These are phyloP conservation scores for Veloboletus limbatus DNA, from an alignment of 1,284 basidiomycete genomes.

Conservation along the genomic window DNA sequence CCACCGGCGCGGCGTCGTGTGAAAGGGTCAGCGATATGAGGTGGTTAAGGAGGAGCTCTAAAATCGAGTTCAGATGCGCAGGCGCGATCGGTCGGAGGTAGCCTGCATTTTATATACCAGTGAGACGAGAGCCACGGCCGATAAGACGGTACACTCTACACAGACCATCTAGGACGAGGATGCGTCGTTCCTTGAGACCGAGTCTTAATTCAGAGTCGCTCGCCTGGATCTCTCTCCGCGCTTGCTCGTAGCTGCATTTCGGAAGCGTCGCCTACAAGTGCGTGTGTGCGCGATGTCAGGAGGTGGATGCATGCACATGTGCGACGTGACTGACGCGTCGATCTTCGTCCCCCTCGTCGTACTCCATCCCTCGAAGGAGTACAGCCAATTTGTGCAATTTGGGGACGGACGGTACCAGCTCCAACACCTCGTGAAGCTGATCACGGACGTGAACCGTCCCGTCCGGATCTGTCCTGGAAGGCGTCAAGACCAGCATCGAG, in stretches of 20 bases:
- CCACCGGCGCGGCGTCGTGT: slow-evolving; percentile 47
- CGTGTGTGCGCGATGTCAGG: slow-evolving; percentile 1
- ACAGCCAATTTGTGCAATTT: slow-evolving; percentile 65
- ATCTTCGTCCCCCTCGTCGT: slow-evolving; percentile 59
- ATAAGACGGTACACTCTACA: slow-evolving; percentile 5
- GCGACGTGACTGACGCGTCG: slow-evolving; percentile 31
- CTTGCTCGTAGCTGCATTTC: slow-evolving; percentile 55
- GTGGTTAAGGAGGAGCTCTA: slow-evolving; percentile 70
- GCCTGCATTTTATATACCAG: slow-evolving; percentile 39
- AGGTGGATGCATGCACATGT: neutral
- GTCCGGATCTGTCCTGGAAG: slow-evolving; percentile 40
- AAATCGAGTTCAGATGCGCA: slow-evolving; percentile 61
- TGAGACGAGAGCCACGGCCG: slow-evolving; percentile 1
- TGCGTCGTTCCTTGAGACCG: slow-evolving; percentile 62
- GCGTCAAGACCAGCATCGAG: slow-evolving; percentile 71
- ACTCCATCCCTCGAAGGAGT: slow-evolving; percentile 63
- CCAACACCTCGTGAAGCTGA: slow-evolving; percentile 73
- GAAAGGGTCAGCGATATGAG: slow-evolving; percentile 59
- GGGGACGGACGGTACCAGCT: slow-evolving; percentile 70
- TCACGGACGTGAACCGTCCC: slow-evolving; percentile 60
- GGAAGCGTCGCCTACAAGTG: slow-evolving; percentile 26
- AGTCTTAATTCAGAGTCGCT: slow-evolving; percentile 68
- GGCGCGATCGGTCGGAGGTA: slow-evolving; percentile 68
- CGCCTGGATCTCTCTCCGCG: slow-evolving; percentile 68
- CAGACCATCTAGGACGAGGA: slow-evolving; percentile 71